These are phyloP conservation scores for Nigrospora osmanthi DNA, from an alignment of 2,329 filamentous ascomycete species.

Conservation along the genomic window DNA sequence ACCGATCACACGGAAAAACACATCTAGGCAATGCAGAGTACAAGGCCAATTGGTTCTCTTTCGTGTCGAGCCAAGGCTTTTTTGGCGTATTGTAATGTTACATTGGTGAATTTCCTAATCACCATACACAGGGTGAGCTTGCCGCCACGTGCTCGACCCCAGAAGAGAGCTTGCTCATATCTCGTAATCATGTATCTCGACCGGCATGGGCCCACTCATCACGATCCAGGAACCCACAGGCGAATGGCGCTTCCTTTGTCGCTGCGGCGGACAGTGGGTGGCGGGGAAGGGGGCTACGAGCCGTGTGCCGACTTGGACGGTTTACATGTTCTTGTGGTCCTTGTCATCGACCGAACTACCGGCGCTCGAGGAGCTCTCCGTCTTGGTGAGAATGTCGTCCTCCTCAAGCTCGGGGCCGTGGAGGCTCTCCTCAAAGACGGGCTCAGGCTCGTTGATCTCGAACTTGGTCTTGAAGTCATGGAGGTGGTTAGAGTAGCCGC, in stretches of 20 bases:
- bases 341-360: slow-evolving; percentile 51
- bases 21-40: neutral
- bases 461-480: slow-evolving; percentile 94
- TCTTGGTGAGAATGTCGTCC: slow-evolving; percentile 49
- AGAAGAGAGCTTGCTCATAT: slow-evolving; percentile 1
- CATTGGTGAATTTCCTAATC: slow-evolving; percentile 2
- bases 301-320: neutral
- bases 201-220: too few relatives aligned
- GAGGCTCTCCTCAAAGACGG: slow-evolving; percentile 81
- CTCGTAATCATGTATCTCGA: too few relatives aligned
- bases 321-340: slow-evolving; percentile 10
- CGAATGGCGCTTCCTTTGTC: neutral
- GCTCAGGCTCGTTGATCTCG: slow-evolving; percentile 80
- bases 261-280: neutral
- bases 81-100: slow-evolving; percentile 3
- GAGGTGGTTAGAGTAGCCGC: slow-evolving; percentile 60
- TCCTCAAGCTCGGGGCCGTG: slow-evolving; percentile 59
- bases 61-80: neutral
- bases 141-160: neutral
- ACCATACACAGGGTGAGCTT: neutral
- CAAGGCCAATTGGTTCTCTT: slow-evolving; percentile 5
- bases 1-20: slow-evolving; percentile 2
- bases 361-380: slow-evolving; percentile 50
- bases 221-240: too few relatives aligned
- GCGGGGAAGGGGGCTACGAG: neutral